Base-by-base conservation (phyloP, 495 filamentous ascomycete species). In the Xylaria scruposa region DNA sequence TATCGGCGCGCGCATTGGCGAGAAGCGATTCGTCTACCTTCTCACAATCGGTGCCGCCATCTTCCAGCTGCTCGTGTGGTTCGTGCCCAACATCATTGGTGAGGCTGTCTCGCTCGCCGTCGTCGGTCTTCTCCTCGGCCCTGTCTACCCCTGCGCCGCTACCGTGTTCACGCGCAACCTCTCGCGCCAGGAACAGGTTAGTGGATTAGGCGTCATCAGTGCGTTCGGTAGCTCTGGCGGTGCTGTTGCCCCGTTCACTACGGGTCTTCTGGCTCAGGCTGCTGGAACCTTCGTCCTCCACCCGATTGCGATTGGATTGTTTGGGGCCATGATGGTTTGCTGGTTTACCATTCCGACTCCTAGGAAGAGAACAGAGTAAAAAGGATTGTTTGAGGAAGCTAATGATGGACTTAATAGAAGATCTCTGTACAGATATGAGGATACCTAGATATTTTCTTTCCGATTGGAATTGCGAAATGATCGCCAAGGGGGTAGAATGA, bases 111-210 rank as follows among this genome's bases (percentile, higher is more conserved):
- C 90, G 10, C 88, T 95, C 1, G 80, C 88, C 4, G 80, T 95
- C n/a, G 81, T 95, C 31, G 93, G 93, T 4, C 81, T 95, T 46
- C 78, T 95, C n/a, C 81, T 97, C 13, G 93, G 94, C 0, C 93
- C 94, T 0, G 85, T 95, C 1, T 90, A 93, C 70, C 92, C 93
- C 0, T 94, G 90, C 73, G 89, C 90, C 1, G 90, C 88, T 26
- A 87, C 87, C 1, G 85, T 94, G 1, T 90, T 94, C 72, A 87
- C 88, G 47, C 82, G 85, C 68, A 82, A 90, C 17, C 83, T 96
- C 53, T 86, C 86, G 4, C 84, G 86, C 19, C 82, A 85, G 65
- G 83, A 94, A 70, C 91, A 91, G 74, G 88, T 91, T 47, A 89
- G 88, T 40, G 87, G 87, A 19, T 81, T 97, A 70, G 87, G 90